Conservation (phyloP, 2,329 filamentous ascomycete species). For the Neonectria sp. region DNA sequence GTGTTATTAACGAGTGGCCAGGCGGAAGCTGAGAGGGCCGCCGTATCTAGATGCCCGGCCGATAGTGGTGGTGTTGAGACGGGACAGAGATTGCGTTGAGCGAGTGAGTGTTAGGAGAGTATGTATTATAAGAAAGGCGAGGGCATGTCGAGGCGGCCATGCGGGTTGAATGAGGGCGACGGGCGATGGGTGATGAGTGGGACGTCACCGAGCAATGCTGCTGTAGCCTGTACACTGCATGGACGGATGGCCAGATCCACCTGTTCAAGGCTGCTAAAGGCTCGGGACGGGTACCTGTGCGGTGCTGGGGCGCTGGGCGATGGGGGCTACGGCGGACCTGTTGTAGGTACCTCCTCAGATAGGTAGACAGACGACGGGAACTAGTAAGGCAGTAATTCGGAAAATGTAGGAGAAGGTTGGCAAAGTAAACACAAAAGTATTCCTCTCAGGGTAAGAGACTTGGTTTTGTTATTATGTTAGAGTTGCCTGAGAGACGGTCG, state of each 20-base stretch:
- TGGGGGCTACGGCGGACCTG: constrained; percentile 11
- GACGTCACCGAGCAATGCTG: constrained; percentile 22
- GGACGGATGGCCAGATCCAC: constrained; percentile 4
- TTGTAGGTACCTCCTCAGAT: not conserved
- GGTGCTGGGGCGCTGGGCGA: constrained; percentile 8
- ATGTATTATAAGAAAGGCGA: constrained; percentile 10
- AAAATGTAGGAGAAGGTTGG: not conserved
- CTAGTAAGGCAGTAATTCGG: not conserved
- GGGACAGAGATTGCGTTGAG: not conserved
- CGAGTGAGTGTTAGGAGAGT: not conserved
- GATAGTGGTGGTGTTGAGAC: not conserved
- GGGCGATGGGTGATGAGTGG: constrained; percentile 7
- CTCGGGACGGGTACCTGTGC: constrained; percentile 25
- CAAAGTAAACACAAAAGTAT: not conserved
- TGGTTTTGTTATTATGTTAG: not conserved
- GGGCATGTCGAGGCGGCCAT: constrained; percentile 1
- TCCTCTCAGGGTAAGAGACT: not conserved
- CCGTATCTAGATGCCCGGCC: constrained; percentile 23
- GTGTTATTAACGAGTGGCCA: constrained; percentile 20
- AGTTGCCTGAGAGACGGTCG: not conserved
- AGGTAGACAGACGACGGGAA: not conserved
- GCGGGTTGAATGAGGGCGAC: constrained; percentile 12
- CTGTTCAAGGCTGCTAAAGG: constrained; percentile 21
- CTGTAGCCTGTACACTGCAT: constrained; percentile 12
- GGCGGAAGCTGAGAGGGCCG: constrained; percentile 25